phyloP scores from a whole-genome alignment of 2,329 filamentous ascomycete species.

The Talaromyces sp. region DNA sequence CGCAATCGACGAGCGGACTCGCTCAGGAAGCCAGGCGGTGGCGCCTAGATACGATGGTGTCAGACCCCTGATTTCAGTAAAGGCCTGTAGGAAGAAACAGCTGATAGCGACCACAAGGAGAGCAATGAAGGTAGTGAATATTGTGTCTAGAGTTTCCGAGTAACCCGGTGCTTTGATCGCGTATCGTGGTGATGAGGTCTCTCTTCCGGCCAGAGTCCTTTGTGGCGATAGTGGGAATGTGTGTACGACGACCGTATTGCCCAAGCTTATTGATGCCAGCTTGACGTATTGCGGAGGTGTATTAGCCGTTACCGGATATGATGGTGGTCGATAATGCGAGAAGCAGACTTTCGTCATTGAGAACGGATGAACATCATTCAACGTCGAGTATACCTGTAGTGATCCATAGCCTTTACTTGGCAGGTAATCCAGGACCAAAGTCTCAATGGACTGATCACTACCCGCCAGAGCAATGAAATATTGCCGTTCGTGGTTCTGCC shows the following conservation, averaged over 20 bases:
- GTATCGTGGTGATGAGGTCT: conserved; percentile 60
- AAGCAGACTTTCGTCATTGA: conserved; percentile 57
- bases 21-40: conserved; percentile 53
- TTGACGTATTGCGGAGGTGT: conserved; percentile 62
- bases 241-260: conserved; percentile 75
- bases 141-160: conserved; percentile 52
- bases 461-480: conserved; percentile 77
- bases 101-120: conserved; percentile 61
- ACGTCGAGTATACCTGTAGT: conserved; percentile 50
- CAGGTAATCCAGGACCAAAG: conserved; percentile 73
- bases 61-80: conserved; percentile 60
- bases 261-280: conserved; percentile 76
- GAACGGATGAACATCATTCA: conserved; percentile 55
- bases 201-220: conserved; percentile 36
- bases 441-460: conserved; percentile 71
- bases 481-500: conserved; percentile 62
- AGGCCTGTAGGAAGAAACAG: conserved; percentile 59
- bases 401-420: conserved; percentile 39
- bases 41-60: conserved; percentile 57
- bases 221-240: conserved; percentile 61
- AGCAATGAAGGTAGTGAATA: conserved; percentile 56
- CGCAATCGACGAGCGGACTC: conserved; percentile 43
- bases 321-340: conserved; percentile 52
- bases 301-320: conserved; percentile 46
- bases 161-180: conserved; percentile 62